Conservation (phyloP, 2,329 filamentous ascomycete genomes). For the Phoma sp. region DNA sequence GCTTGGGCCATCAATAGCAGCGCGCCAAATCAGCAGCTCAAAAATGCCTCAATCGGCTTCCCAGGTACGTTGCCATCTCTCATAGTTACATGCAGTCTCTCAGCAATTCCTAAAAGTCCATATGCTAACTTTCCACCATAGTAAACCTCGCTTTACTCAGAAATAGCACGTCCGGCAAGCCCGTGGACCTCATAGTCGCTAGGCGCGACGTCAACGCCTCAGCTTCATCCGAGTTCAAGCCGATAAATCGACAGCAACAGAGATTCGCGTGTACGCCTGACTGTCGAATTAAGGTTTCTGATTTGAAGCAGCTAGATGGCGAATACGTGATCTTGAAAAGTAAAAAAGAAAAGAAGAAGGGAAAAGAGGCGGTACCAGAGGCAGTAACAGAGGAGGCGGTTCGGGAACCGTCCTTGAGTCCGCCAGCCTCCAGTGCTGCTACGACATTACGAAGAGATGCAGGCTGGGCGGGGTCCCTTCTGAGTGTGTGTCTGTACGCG, state of each 20-base stretch:
- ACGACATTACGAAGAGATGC: too few species aligned
- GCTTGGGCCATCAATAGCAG: constrained; percentile 20
- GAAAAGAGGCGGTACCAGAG: too few species aligned
- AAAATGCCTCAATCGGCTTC: not conserved
- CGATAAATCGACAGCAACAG: not conserved
- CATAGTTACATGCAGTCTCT: not conserved
- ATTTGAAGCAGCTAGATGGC: not conserved
- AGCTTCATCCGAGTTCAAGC: not conserved
- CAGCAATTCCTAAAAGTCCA: not conserved
- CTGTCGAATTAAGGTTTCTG: not conserved
- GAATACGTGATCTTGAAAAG: not conserved
- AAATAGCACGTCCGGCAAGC: not conserved
- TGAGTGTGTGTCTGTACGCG: too few species aligned
- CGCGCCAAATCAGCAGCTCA: constrained; percentile 5
- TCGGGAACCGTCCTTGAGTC: too few species aligned
- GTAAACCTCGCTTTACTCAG: not conserved
- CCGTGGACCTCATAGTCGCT: not conserved
- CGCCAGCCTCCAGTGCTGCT: too few species aligned
- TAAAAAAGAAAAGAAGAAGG: too few species aligned
- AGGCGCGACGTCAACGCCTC: not conserved
- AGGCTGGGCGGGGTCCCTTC: too few species aligned
- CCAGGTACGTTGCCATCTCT: not conserved
- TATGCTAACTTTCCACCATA: not conserved
- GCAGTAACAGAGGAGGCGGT: too few species aligned
- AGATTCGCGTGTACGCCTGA: not conserved